Evolutionary conservation across 208 protist species (phyloP).

Genomic region (Trypanosomatidae sp.): DNA sequence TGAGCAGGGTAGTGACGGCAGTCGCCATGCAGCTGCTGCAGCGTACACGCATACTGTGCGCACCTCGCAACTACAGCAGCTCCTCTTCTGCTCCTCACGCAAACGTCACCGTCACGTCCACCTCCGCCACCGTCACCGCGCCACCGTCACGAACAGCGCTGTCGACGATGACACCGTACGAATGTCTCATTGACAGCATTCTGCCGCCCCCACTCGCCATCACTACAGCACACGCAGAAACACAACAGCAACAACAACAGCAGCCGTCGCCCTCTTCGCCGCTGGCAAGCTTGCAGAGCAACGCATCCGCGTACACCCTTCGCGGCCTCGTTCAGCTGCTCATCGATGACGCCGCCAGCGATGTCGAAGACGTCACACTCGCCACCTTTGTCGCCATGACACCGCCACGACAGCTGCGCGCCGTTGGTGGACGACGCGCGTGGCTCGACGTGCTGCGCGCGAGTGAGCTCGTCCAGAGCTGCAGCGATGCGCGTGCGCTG

Average conservation of each 20-base stretch:
- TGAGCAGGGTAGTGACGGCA: too few relatives aligned
- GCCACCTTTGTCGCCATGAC: conserved; percentile 60
- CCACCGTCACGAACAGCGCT: neutral
- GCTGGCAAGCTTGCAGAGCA: too few relatives aligned
- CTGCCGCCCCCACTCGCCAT: conserved; percentile 2
- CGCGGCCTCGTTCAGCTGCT: conserved; percentile 41
- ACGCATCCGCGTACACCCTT: conserved; percentile 9
- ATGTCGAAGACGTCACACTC: conserved; percentile 52
- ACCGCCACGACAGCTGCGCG: conserved; percentile 33
- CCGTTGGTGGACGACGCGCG: conserved; percentile 27
- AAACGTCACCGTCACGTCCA: neutral
- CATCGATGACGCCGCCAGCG: conserved; percentile 30
- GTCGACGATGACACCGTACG: conserved; percentile 3
- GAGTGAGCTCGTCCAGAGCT: conserved; percentile 49
- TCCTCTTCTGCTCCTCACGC: neutral
- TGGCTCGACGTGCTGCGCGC: conserved; percentile 34
- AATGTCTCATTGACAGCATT: conserved; percentile 5
- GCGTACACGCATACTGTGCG: too few relatives aligned
- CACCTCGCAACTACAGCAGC: too few relatives aligned
- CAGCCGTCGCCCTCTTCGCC: too few relatives aligned
- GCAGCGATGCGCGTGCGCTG: conserved; percentile 46
- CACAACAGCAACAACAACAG: too few relatives aligned
- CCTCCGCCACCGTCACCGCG: neutral
- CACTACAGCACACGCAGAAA: neutral
- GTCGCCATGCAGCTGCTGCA: too few relatives aligned